Evolutionary conservation across 2,329 filamentous ascomycete species (phyloP).

Genomic region (Metarhizium sp.): DNA sequence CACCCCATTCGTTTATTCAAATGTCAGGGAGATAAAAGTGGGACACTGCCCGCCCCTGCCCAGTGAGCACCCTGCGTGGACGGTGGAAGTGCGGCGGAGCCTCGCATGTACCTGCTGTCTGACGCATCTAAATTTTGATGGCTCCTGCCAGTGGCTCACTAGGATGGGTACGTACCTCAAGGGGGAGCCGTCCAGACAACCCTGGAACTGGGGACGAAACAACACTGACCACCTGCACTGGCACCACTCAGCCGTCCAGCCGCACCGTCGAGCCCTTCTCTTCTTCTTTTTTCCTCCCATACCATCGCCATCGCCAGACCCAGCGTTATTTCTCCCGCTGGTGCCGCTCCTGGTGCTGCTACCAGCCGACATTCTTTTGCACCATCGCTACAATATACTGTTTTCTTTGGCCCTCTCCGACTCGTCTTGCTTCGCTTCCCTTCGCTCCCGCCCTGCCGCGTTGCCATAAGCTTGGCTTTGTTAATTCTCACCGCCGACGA

Average conservation of each 20-base stretch:
- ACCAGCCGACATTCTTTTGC: conserved; percentile 3
- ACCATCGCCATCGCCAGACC: neutral
- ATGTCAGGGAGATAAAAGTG: neutral
- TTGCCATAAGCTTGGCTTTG: neutral
- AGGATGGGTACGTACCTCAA: neutral
- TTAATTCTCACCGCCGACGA: neutral
- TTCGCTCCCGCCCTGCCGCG: neutral
- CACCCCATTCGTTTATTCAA: neutral
- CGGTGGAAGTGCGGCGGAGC: no score
- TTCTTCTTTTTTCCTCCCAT: neutral
- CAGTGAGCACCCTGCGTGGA: neutral
- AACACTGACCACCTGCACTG: neutral
- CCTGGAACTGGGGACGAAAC: neutral
- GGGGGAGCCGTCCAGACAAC: neutral
- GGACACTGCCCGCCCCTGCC: neutral
- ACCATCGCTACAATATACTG: neutral
- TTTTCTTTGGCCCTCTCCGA: neutral
- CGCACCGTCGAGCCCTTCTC: neutral
- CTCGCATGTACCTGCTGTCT: no score
- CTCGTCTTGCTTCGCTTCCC: neutral
- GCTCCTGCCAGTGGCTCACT: no score
- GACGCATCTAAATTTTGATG: no score
- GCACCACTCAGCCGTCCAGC: neutral
- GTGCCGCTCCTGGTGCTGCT: neutral
- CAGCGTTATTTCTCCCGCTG: neutral